Evolutionary conservation across 1,139 yeast species (phyloP), one percentile per base, ranked within the genome.

Genomic region (Magnusiomyces starmeri): DNA sequence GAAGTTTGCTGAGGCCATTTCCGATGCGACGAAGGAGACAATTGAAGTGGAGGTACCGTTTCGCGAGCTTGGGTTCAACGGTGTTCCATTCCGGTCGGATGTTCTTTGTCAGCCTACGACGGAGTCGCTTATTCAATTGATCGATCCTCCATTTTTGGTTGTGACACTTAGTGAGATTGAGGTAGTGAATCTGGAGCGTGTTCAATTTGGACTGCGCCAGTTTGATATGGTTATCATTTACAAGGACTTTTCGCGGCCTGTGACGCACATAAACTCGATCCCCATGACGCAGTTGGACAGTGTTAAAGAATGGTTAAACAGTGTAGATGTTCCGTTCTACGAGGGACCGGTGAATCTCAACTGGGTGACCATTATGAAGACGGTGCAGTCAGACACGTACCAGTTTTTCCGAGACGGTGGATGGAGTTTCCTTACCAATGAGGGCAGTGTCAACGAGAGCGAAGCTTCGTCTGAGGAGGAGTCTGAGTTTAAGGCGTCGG

Each of bases 61-160:
- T 73, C 79, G 97, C 66, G 98, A 94, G 65, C 77, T 94, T 53
- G 99, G 97, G 29, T 92, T 92, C 78, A 88, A 83, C 60, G 99
- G 98, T 77, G 98, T 92, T 21, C 98, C 98, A 39, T 86, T 85
- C 70, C 79, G 98, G 64, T 86, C 97, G 8, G 86, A 95, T 20
- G 97, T 92, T 24, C 82, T 85, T 64, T 84, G 96, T 77, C 87
- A 92, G 81, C 99, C 99, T 35, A 89, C 98, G 0, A 84, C 97
- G 63, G 97, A 92, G 68, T 92, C 97, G 75, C 77, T 92, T 62
- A 85, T 92, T 49, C 97, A 90, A 72, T 77, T 94, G 59, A 81
- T 90, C 56, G 98, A 92, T 66, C 95, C 96, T 7, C 98, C 98
- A 46, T 94, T 90, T 65, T 73, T 90, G 67, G 97, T 92, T 40